Percentiles rank a stretch among this genome's conserved stretches.
These are phyloP conservation scores for Lactarius deliciosus DNA, from an alignment of 768 basidiomycete genomes.

Conservation along the genomic window DNA sequence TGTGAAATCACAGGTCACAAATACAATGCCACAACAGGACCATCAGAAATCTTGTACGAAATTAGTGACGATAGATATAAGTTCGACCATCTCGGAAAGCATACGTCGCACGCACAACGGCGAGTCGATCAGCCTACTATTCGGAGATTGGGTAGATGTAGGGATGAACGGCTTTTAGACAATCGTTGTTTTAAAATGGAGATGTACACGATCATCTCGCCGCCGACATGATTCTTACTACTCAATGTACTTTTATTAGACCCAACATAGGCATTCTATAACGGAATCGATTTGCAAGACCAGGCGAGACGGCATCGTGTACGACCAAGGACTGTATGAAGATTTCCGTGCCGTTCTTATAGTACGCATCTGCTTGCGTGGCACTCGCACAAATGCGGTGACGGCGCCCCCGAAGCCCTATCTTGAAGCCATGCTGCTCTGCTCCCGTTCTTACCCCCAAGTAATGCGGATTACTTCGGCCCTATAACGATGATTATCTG, in stretches of 20 bases:
- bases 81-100: constrained; percentile 90
- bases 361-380: not conserved
- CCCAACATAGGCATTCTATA: constrained; percentile 2
- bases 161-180: constrained; percentile 22
- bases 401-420: too few relatives aligned
- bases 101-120: constrained; percentile 94
- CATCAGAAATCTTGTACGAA: constrained; percentile 66
- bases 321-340: not conserved
- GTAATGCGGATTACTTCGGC: not conserved
- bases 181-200: not conserved
- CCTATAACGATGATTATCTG: too few relatives aligned
- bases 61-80: constrained; percentile 87
- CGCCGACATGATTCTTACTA: not conserved
- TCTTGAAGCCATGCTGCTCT: not conserved
- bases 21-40: constrained; percentile 84
- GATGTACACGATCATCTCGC: not conserved
- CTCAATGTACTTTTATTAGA: constrained; percentile 13
- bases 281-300: not conserved
- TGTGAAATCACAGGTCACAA: constrained; percentile 67
- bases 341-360: not conserved
- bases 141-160: constrained; percentile 74
- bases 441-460: not conserved
- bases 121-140: constrained; percentile 86
- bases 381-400: not conserved
- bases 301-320: not conserved